Evolutionary conservation across 2,329 filamentous ascomycete genomes (phyloP).

Genomic region (Microcyclospora pomicola): DNA sequence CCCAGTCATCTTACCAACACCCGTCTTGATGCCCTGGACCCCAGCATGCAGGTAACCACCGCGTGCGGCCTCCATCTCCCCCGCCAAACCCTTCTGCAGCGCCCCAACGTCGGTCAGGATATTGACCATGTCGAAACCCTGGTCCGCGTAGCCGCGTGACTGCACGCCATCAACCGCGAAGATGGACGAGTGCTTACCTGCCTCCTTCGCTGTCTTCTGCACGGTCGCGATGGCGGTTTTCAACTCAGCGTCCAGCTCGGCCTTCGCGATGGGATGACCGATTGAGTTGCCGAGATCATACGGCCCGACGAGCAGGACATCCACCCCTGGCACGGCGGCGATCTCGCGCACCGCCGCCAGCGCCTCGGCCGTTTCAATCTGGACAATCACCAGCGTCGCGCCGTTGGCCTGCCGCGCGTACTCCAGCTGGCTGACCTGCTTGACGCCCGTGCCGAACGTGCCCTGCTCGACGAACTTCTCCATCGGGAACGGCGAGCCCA

Average conservation of each 20-base stretch:
- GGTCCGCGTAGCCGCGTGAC: constrained; percentile 37
- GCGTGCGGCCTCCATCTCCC: constrained; percentile 15
- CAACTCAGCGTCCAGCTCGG: constrained; percentile 35
- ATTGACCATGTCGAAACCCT: constrained; percentile 42
- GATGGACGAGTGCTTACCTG: constrained; percentile 41
- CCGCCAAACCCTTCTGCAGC: constrained; percentile 15
- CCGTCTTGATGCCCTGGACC: constrained; percentile 11
- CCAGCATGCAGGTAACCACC: constrained; percentile 13
- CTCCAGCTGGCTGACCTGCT: constrained; percentile 23
- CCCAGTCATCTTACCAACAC: constrained; percentile 10
- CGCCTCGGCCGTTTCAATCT: constrained; percentile 33
- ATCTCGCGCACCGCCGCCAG: constrained; percentile 33
- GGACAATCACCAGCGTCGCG: constrained; percentile 36
- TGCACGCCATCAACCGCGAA: constrained; percentile 40
- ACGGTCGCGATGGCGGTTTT: constrained; percentile 39
- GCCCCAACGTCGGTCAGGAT: constrained; percentile 20
- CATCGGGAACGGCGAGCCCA: constrained; percentile 40
- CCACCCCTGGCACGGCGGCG: constrained; percentile 38
- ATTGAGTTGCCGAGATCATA: constrained; percentile 46
- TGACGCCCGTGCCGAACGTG: neutral
- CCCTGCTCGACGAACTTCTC: constrained; percentile 16
- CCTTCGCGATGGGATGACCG: constrained; percentile 35
- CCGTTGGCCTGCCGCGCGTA: constrained; percentile 44
- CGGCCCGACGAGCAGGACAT: constrained; percentile 41
- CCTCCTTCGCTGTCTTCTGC: constrained; percentile 36